Percentiles rank a stretch among this genome's conserved stretches.
Evolutionary conservation across 2,329 filamentous ascomycete species (phyloP).

Genomic region (Camillea tinctor): DNA sequence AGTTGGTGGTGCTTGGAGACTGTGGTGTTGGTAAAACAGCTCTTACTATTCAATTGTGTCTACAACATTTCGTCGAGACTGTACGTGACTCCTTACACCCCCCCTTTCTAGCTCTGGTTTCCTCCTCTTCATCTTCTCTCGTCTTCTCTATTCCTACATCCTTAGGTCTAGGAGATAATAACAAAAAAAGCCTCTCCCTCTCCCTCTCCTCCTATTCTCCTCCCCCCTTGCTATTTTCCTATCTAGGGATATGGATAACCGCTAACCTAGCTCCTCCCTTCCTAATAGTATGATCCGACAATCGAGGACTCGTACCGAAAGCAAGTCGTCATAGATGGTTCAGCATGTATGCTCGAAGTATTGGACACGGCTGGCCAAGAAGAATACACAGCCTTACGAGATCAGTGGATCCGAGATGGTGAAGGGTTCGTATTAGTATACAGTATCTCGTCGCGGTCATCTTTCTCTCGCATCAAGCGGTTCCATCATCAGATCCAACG

Average conservation of each 20-base stretch:
- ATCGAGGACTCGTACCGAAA: slow-evolving; percentile 88
- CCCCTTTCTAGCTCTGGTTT: slow-evolving; percentile 1
- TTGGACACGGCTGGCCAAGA: slow-evolving; percentile 97
- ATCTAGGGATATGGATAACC: neutral
- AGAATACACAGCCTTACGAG: slow-evolving; percentile 93
- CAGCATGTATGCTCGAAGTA: slow-evolving; percentile 96
- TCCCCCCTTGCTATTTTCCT: slow-evolving; percentile 6
- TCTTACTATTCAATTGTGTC: slow-evolving; percentile 91
- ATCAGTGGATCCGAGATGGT: slow-evolving; percentile 98
- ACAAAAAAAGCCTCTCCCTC: slow-evolving; percentile 1
- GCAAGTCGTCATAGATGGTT: slow-evolving; percentile 88
- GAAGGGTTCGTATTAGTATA: slow-evolving; percentile 98
- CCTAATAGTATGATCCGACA: slow-evolving; percentile 72
- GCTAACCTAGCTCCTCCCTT: slow-evolving; percentile 15
- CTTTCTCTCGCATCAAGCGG: slow-evolving; percentile 89
- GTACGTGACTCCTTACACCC: slow-evolving; percentile 44
- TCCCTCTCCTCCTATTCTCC: slow-evolving; percentile 5
- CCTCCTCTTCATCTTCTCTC: neutral
- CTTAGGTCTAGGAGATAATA: no score
- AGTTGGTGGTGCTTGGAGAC: slow-evolving; percentile 91
- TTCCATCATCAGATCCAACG: slow-evolving; percentile 97
- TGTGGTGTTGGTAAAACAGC: slow-evolving; percentile 94
- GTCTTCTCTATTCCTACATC: neutral
- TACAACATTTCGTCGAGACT: slow-evolving; percentile 98
- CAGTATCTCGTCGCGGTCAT: slow-evolving; percentile 95